These are phyloP conservation scores for Tylopilus rubrobrunneus DNA, from an alignment of 768 basidiomycete genomes.

Conservation along the genomic window DNA sequence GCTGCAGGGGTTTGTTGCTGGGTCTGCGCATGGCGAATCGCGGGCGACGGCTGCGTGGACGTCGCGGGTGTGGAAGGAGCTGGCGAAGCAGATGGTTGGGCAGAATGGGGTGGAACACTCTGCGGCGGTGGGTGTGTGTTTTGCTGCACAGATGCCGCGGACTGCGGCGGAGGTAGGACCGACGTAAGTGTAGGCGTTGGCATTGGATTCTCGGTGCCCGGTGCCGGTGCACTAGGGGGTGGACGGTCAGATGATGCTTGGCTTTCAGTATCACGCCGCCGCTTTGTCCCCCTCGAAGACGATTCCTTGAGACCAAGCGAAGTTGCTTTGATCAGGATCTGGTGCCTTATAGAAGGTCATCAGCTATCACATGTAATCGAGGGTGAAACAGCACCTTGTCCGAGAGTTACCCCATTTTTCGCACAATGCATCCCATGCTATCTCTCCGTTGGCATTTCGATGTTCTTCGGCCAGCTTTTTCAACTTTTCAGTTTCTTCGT, in stretches of 20 bases:
- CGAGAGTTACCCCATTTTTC: slow-evolving; percentile 70
- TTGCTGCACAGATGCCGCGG: slow-evolving; percentile 18
- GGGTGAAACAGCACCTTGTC: slow-evolving; percentile 50
- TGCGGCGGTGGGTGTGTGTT: slow-evolving; percentile 29
- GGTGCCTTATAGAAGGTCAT: slow-evolving; percentile 48
- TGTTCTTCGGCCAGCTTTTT: slow-evolving; percentile 69
- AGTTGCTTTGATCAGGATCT: slow-evolving; percentile 80
- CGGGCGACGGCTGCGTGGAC: slow-evolving; percentile 34
- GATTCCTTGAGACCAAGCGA: slow-evolving; percentile 76
- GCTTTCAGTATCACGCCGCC: slow-evolving; percentile 46
- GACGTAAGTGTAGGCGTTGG: slow-evolving; percentile 20
- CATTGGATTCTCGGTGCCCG: slow-evolving; percentile 18
- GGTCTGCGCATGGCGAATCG: slow-evolving; percentile 29
- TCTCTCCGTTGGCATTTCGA: slow-evolving; percentile 42
- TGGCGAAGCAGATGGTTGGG: slow-evolving; percentile 31
- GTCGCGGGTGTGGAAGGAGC: slow-evolving; percentile 32
- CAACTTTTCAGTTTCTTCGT: slow-evolving; percentile 69
- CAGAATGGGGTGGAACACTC: slow-evolving; percentile 21
- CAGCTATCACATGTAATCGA: background rate
- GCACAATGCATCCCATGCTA: slow-evolving; percentile 79
- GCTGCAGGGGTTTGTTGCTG: slow-evolving; percentile 27
- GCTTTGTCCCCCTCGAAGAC: slow-evolving; percentile 58
- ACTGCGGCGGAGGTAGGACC: slow-evolving; percentile 23
- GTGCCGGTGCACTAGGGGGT: slow-evolving; percentile 17
- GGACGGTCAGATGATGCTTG: slow-evolving; percentile 25